Conservation (phyloP, 2,329 filamentous ascomycete genomes). For the Talaromyces sp. region DNA sequence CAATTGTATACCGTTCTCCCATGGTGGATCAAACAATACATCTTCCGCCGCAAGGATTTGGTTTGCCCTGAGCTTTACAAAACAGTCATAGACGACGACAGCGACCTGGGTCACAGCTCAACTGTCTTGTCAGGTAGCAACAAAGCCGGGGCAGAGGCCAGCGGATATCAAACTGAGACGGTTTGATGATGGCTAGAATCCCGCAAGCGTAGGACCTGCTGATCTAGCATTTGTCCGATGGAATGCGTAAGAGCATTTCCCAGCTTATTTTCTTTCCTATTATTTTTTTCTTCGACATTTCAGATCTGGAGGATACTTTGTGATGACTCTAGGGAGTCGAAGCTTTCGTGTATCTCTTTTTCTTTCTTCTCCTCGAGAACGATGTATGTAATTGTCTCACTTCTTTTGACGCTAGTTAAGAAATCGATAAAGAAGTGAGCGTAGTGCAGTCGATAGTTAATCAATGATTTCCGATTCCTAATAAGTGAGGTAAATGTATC, state of each 20-base stretch:
- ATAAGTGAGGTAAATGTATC: background rate
- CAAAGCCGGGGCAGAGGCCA: conserved; percentile 1
- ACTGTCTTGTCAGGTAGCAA: background rate
- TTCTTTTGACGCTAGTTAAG: background rate
- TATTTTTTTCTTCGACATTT: background rate
- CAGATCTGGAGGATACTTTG: background rate
- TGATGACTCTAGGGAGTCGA: background rate
- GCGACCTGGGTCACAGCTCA: background rate
- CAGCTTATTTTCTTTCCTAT: background rate
- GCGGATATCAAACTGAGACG: background rate
- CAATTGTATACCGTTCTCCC: conserved; percentile 52
- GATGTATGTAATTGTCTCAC: conserved; percentile 3
- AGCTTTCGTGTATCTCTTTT: background rate
- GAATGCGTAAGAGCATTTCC: background rate
- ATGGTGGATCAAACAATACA: conserved; percentile 55
- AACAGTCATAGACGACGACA: background rate
- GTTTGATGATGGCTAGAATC: conserved; percentile 4
- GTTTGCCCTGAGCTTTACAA: conserved; percentile 47
- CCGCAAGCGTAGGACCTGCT: background rate
- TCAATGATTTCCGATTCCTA: background rate
- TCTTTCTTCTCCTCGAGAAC: background rate
- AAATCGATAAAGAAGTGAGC: background rate
- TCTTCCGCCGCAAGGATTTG: conserved; percentile 47
- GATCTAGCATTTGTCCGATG: background rate
- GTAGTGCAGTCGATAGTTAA: background rate